Percentiles rank a stretch among this genome's conserved stretches.
phyloP scores from a whole-genome alignment of 2,329 filamentous ascomycete species.

The Arachnopeziza araneosa region DNA sequence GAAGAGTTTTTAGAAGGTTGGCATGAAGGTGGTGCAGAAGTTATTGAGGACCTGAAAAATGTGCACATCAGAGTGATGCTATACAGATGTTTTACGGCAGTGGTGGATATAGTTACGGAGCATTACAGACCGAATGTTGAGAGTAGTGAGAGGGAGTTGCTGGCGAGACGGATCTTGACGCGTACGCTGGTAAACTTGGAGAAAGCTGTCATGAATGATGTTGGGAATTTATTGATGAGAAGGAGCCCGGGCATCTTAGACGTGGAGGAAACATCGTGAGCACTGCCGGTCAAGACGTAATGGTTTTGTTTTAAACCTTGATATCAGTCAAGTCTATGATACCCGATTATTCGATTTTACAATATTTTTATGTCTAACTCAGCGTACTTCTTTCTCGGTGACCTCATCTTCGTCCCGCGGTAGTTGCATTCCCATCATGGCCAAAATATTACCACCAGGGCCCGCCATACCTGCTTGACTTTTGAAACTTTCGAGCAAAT shows the following conservation, averaged over 20 bases:
- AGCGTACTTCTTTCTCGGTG: background rate
- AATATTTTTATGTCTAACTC: background rate
- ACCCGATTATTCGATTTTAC: background rate
- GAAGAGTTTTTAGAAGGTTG: conserved; percentile 44
- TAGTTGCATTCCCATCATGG: conserved; percentile 75
- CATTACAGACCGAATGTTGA: conserved; percentile 48
- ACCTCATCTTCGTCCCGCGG: conserved; percentile 68
- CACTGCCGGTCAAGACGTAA: background rate
- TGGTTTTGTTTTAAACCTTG: background rate
- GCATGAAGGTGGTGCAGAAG: conserved; percentile 19
- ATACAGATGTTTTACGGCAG: conserved; percentile 53
- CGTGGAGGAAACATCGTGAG: background rate
- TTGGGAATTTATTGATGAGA: too few species aligned
- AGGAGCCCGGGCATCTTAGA: too few species aligned
- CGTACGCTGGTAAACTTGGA: conserved; percentile 42
- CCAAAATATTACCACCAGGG: conserved; percentile 81
- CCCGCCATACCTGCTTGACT: conserved; percentile 81
- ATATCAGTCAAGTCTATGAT: background rate
- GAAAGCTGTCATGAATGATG: conserved; percentile 21
- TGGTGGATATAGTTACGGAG: conserved; percentile 46
- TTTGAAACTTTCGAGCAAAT: conserved; percentile 88
- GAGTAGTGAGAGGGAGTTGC: conserved; percentile 46
- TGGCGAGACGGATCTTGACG: conserved; percentile 46
- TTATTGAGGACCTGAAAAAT: conserved; percentile 41
- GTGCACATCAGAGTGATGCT: conserved; percentile 44